Base-by-base conservation (phyloP, 1,284 basidiomycete genomes). In the Psilocybe mexicana region DNA sequence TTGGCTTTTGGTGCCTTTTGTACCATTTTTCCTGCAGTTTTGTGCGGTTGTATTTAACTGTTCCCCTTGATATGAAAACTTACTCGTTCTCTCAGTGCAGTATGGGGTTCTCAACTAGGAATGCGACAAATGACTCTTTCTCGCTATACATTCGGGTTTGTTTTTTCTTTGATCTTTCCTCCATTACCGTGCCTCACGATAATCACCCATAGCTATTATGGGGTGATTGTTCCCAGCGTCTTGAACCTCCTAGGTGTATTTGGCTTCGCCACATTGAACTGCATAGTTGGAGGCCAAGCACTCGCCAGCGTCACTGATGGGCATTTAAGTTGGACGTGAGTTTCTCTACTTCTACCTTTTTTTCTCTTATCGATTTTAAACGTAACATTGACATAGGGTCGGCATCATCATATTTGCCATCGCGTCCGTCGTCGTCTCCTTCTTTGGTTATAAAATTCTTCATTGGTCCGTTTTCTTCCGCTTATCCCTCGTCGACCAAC, bases 321-420 rank as follows among this genome's bases (percentile, higher is more conserved):
- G 6, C 75, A 75, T 60, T 74, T 90, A 30, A 85, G 79, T 60
- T 90, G 87, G 86, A 83, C 77, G 88, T 89, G 66, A 49, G 74
- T 69, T 4, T 11, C n/a, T 23, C 12, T 18, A 18, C 18, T 18
- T 18, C 18, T 18, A 18, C 18, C 18, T 18, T 18, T 18, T 18
- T 18, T 18, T 52, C 26, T 8, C 3, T 30, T 25, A 42, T 12
- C 14, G 6, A 25, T 2, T 30, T 7, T 28, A 43, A 12, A 35
- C 11, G 30, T 1, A 25, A 8, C 18, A 23, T 45, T 1, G 14
- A 8, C 18, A 23, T 45, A 90, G 87, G 48, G 89, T 96, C 12
- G 95, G 95, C 0, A 97, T 97, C 57, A 89, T 94, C 18, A 86
- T 97, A 54, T 90, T 96, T 25, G 80, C 85, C 0, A 63, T 90